phyloP scores from a whole-genome alignment of 208 protist genomes.

The Crithidia brevicula region DNA sequence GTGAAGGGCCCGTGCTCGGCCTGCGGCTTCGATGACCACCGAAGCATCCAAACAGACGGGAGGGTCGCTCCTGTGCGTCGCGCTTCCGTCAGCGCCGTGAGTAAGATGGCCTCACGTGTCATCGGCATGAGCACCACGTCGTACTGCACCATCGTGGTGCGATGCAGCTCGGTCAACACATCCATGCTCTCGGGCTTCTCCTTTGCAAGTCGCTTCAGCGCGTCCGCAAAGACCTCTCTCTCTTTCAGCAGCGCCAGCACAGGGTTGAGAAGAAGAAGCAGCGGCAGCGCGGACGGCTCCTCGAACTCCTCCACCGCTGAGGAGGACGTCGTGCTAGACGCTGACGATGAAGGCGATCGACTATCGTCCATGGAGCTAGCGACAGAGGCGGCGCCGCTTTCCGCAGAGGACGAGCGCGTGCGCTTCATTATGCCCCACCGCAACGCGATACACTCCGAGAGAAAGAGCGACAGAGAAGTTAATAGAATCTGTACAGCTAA shows the following conservation, averaged over 20 bases:
- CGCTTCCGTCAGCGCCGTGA: constrained; percentile 31
- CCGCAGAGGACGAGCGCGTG: constrained; percentile 21
- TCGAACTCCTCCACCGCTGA: constrained; percentile 39
- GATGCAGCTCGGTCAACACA: constrained; percentile 33
- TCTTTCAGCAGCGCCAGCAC: constrained; percentile 33
- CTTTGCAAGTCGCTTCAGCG: constrained; percentile 32
- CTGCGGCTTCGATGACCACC: constrained; percentile 31
- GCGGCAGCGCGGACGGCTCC: constrained; percentile 26
- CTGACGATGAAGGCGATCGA: not conserved
- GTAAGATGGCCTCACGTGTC: constrained; percentile 40
- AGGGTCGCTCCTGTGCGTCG: constrained; percentile 9
- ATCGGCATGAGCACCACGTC: constrained; percentile 44
- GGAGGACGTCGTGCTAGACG: constrained; percentile 26
- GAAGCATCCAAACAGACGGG: constrained; percentile 38
- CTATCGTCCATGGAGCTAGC: not conserved
- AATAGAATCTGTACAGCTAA: too few species aligned
- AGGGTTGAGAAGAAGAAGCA: constrained; percentile 21
- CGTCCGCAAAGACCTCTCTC: constrained; percentile 26
- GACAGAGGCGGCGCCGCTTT: not conserved
- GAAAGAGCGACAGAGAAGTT: not conserved
- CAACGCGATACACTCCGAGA: too few species aligned
- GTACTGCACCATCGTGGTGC: constrained; percentile 32
- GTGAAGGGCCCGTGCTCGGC: constrained; percentile 39
- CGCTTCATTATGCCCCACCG: too few species aligned
- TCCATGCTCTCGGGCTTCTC: constrained; percentile 18